Conservation (phyloP, 2,329 filamentous ascomycete genomes). For the Claviceps lovelessii region DNA sequence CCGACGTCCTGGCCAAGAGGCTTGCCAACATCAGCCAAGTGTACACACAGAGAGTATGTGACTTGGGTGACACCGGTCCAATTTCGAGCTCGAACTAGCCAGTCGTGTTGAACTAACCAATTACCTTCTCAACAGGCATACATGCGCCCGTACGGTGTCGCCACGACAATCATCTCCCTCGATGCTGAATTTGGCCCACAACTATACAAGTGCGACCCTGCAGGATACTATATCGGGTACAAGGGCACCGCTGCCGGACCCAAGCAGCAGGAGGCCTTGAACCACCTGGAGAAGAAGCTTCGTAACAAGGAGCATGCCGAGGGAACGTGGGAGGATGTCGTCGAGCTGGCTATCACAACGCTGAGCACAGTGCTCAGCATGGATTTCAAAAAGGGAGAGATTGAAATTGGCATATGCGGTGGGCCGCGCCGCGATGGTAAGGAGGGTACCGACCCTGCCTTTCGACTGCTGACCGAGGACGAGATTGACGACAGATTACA, state of each 20-base stretch:
- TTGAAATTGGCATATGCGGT: slow-evolving; percentile 94
- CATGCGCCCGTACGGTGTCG: slow-evolving; percentile 94
- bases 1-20: slow-evolving; percentile 89
- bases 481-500: slow-evolving; percentile 98
- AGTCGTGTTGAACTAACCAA: background rate
- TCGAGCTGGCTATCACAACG: slow-evolving; percentile 89
- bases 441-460: slow-evolving; percentile 64
- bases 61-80: too few species aligned
- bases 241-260: slow-evolving; percentile 94
- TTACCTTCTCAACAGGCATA: slow-evolving; percentile 47
- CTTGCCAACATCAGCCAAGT: slow-evolving; percentile 99
- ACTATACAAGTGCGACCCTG: slow-evolving; percentile 96
- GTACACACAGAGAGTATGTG: slow-evolving; percentile 79
- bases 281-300: slow-evolving; percentile 98
- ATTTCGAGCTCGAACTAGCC: background rate
- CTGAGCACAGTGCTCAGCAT: slow-evolving; percentile 94
- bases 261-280: slow-evolving; percentile 97
- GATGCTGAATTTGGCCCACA: slow-evolving; percentile 87
- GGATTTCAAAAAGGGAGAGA: slow-evolving; percentile 98
- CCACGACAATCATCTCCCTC: slow-evolving; percentile 85
- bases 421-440: slow-evolving; percentile 70
- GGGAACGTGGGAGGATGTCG: slow-evolving; percentile 91
- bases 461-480: slow-evolving; percentile 84
- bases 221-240: slow-evolving; percentile 96
- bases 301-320: slow-evolving; percentile 96